These are phyloP conservation scores for Moricandia arvensis DNA, from an alignment of 345 rosid species.

Conservation along the genomic window DNA sequence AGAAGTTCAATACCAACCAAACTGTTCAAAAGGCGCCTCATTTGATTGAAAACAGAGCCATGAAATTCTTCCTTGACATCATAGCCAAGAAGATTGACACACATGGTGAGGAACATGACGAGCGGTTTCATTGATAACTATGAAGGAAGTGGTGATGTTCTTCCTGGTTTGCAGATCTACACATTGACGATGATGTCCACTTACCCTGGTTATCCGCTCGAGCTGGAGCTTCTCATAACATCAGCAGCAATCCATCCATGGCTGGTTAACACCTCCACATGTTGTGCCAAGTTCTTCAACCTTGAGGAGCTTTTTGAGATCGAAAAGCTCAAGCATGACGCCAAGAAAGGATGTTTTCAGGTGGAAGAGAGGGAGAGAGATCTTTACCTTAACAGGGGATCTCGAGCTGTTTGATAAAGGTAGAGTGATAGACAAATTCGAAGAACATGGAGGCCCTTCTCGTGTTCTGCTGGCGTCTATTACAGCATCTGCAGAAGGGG, in stretches of 20 bases:
- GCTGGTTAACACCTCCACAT: slow-evolving; percentile 64
- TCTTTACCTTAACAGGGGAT: slow-evolving; percentile 76
- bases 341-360: slow-evolving; percentile 63
- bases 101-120: slow-evolving; percentile 69
- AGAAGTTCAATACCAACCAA: slow-evolving; percentile 51
- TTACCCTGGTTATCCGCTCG: slow-evolving; percentile 70
- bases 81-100: slow-evolving; percentile 80
- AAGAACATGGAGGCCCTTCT: slow-evolving; percentile 64
- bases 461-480: slow-evolving; percentile 77
- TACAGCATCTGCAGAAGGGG: slow-evolving; percentile 84
- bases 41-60: slow-evolving; percentile 70
- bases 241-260: slow-evolving; percentile 91
- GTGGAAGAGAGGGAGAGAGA: slow-evolving; percentile 79
- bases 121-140: slow-evolving; percentile 72
- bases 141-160: slow-evolving; percentile 64
- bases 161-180: slow-evolving; percentile 89
- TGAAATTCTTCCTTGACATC: slow-evolving; percentile 75
- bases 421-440: slow-evolving; percentile 74
- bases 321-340: slow-evolving; percentile 57
- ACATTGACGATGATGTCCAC: slow-evolving; percentile 62
- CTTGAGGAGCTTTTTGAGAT: slow-evolving; percentile 46
- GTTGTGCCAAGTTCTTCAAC: slow-evolving; percentile 59
- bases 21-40: slow-evolving; percentile 54
- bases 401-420: slow-evolving; percentile 88
- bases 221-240: slow-evolving; percentile 79